Evolutionary conservation across 1,284 basidiomycete genomes (phyloP), one percentile per base, ranked within the genome.

Genomic region (Rhodotorula glutinis): DNA sequence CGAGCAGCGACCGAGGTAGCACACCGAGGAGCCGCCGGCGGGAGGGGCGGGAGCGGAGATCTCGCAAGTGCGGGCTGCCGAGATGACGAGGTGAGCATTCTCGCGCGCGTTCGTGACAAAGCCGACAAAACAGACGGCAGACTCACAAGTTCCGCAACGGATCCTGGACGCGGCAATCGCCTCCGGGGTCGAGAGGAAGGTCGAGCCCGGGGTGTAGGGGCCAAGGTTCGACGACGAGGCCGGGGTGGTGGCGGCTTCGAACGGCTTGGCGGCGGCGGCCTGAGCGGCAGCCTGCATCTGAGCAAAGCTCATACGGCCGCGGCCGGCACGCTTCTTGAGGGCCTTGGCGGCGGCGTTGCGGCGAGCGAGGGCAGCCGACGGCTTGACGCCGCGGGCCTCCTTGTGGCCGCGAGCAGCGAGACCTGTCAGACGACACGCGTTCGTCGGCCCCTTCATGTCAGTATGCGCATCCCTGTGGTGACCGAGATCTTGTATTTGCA

Each of bases 91-190:
- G n/a, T n/a, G n/a, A n/a, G 10, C 2, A 8, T 27, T 21, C 25
- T 13, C 14, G 23, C 21, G 21, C n/a, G 23, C 13, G 25, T 13
- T 47, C 13, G n/a, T 3, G n/a, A 25, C n/a, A 3, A 49, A 13
- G n/a, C 47, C 23, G 7, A 7, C 13, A 8, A 14, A 47, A 49
- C 8, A n/a, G 47, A 27, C n/a, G n/a, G 5, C 33, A 11, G 10
- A 46, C 59, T 40, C 59, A 59, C 58, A 25, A 59, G 56, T 59
- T 54, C 66, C 66, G 67, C 67, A 69, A 33, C 67, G 67, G 57
- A 69, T 53, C 27, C 27, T 29, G n/a, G 62, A 49, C 21, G 66
- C 66, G 29, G 66, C 66, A 43, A 60, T 53, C 51, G 61, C 61
- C 47, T 53, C 46, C 53, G 59, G 59, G 53, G 61, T 62, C 43